Evolutionary conservation across 2,329 filamentous ascomycete genomes (phyloP).

Genomic region (Colletotrichum abscissum): DNA sequence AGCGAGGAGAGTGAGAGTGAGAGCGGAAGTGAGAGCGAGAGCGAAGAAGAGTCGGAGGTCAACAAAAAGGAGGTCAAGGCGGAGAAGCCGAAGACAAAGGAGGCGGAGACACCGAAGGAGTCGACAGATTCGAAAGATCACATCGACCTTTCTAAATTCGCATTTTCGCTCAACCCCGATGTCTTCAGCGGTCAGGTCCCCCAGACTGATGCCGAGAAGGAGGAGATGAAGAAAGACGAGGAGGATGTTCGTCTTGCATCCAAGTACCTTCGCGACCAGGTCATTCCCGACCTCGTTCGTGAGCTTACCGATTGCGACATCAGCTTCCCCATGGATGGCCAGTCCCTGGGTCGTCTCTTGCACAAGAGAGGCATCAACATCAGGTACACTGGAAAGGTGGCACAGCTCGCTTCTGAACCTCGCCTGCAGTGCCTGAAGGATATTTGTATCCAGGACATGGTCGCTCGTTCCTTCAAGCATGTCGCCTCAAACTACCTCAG

Average conservation of each 20-base stretch:
- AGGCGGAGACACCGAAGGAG: constrained; percentile 43
- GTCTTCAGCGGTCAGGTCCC: constrained; percentile 93
- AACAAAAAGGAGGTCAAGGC: constrained; percentile 39
- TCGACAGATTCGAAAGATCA: constrained; percentile 63
- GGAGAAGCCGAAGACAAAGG: constrained; percentile 43
- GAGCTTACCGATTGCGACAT: constrained; percentile 93
- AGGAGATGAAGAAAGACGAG: constrained; percentile 85
- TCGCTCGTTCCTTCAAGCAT: constrained; percentile 96
- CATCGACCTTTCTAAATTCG: constrained; percentile 88
- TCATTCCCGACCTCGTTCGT: constrained; percentile 86
- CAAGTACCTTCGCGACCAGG: constrained; percentile 78
- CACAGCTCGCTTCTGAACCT: constrained; percentile 74
- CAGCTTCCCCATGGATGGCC: constrained; percentile 98
- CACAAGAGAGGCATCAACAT: constrained; percentile 99
- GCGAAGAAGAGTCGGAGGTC: constrained; percentile 49
- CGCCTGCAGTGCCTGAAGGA: constrained; percentile 82
- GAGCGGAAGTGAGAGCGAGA: constrained; percentile 48
- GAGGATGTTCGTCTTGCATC: constrained; percentile 88
- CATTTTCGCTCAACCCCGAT: constrained; percentile 92
- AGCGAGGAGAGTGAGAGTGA: constrained; percentile 44
- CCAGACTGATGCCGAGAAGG: constrained; percentile 90
- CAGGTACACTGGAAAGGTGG: constrained; percentile 90
- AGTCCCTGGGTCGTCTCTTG: constrained; percentile 86
- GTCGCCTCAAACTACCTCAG: constrained; percentile 82
- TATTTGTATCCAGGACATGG: constrained; percentile 90